Evolutionary conservation across 306 rosid genomes (phyloP), one percentile per base, ranked within the genome.

Genomic region (Ormosia emarginata): DNA sequence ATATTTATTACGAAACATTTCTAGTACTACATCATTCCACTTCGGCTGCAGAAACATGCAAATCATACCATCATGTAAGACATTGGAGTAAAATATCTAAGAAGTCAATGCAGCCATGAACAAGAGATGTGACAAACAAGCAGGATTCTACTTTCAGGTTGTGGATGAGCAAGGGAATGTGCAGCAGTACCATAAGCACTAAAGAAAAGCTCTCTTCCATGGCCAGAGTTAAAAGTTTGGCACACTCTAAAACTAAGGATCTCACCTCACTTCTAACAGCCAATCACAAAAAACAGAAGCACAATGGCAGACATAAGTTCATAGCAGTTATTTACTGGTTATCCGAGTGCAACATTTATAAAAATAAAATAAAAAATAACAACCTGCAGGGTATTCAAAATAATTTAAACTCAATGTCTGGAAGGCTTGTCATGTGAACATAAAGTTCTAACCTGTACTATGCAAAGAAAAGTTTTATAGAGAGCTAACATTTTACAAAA

Each of bases 1-100:
- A 82, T 89, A 96, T 79, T 96, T 95, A 56, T 96, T 92, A 32
- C 98, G 97, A 80, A 96, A 96, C 99, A 96, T 89, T 81, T 96
- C 99, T 79, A 96, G 82, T 36, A 96, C 84, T 18, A 91, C 93
- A 72, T 86, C 99, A 36, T 96, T 96, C 94, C 84, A 90, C 87
- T 92, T 96, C 6, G 99, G 99, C 99, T 96, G 91, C 88, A 82
- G 63, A 74, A 85, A 83, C 70, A 82, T 55, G 47, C 68, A 85
- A 65, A 84, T 62, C 40, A 61, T 34, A 72, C 78, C 71, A 85
- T 64, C 79, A 75, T 52, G 57, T 62, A 12, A 88, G 87, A 67
- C 36, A 75, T 49, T 71, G 39, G 46, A n/a, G 49, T 30, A 66
- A 71, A 57, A 64, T 18, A 77, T 29, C 70, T 72, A 67, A 67